phyloP scores from a whole-genome alignment of 1,284 basidiomycete genomes.

The Trichosporon sp. region DNA sequence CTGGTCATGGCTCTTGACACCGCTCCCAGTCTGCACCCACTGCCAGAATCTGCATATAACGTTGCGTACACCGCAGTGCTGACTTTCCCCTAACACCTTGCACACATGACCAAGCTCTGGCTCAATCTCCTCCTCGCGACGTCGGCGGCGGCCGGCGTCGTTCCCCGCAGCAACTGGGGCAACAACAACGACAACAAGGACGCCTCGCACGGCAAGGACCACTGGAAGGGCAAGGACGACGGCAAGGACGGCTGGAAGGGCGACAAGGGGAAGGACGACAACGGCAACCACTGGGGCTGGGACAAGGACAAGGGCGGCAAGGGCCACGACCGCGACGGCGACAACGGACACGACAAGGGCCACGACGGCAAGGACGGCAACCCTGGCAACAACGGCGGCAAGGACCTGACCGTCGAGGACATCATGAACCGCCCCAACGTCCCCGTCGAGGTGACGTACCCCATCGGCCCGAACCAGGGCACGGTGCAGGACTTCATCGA shows the following conservation, averaged over 20 bases:
- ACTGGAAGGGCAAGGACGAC: neutral
- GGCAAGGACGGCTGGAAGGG: constrained; percentile 2
- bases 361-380: neutral
- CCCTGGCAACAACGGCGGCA: neutral
- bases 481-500: constrained; percentile 20
- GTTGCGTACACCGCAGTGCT: neutral
- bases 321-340: neutral
- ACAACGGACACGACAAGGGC: neutral
- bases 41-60: too few species aligned
- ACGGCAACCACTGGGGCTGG: neutral
- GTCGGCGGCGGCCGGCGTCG: constrained; percentile 6
- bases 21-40: neutral
- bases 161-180: constrained; percentile 13
- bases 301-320: constrained; percentile 2
- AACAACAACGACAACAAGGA: constrained; percentile 7
- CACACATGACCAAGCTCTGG: neutral
- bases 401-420: neutral
- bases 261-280: neutral
- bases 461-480: constrained; percentile 16
- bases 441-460: neutral
- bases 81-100: neutral
- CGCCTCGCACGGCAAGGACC: neutral
- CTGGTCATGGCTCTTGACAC: too few species aligned
- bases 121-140: neutral
- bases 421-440: constrained; percentile 24